Base-by-base conservation (phyloP, 2,329 filamentous ascomycete genomes). In the Daldinia eschscholtzii region DNA sequence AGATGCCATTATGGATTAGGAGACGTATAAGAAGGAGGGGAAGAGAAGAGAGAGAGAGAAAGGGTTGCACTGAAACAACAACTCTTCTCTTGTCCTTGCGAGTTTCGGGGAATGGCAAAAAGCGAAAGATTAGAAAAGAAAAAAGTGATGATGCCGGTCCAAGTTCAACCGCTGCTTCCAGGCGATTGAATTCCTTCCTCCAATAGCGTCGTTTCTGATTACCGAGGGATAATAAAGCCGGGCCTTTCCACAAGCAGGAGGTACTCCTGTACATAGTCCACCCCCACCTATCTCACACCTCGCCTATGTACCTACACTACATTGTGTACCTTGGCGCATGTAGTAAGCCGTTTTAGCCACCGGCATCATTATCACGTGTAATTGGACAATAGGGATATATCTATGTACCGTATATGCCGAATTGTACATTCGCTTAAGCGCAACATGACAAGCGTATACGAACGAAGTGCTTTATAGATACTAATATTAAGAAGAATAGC, bases 1-100 rank as follows among this genome's bases (percentile, higher is more conserved):
- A 80, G 88, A 88, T 81, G 88, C 87, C 83, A 87, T 89, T 76
- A 72, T 79, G 62, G 61, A 42, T 64, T 64, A 59, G 59, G 65
- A 52, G 55, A 55, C 42, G 61, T 64, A 57, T 67, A 64, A 57
- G 52, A 67, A 65, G 57, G 71, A 73, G 61, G 48, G 61, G 44
- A 70, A 70, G 57, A 63, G 64, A 65, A 39, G 33, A 35, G 61
- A 65, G 61, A 65, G 48, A 39, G 28, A 53, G 46, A 52, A 60
- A 30, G 26, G 58, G 57, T 66, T 62, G 58, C 55, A 70, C 62
- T 68, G 26, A 33, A 33, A 23, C 20, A 63, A 70, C 64, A 48
- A 68, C 64, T 72, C 75, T 72, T 75, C 69, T 76, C 76, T 77
- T 77, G 76, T 77, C 74, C 33, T 75, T 74, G 72, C 76, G 76